A percentile compares a stretch with the other conserved stretches of the same genome.
These are phyloP conservation scores for Naganishia liquefaciens DNA, from an alignment of 1,284 basidiomycete genomes.

Conservation along the genomic window DNA sequence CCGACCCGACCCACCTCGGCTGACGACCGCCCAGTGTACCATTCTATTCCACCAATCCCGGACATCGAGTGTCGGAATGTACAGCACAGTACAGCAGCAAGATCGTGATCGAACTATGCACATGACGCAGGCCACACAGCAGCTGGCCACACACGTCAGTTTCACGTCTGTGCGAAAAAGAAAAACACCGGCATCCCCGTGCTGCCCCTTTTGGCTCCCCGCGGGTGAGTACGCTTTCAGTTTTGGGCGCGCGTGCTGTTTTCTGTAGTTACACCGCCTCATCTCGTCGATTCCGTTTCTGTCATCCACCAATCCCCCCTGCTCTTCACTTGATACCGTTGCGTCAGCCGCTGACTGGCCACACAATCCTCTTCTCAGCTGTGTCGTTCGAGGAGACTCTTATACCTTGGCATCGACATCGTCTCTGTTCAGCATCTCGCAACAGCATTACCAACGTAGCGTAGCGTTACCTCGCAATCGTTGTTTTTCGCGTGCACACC, in stretches of 20 bases:
- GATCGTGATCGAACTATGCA: constrained; percentile 18
- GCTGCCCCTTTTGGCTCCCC: constrained; percentile 26
- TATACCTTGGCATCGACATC: constrained; percentile 16
- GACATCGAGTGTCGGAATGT: neutral
- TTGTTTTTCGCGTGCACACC: constrained; percentile 1
- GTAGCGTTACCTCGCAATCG: neutral
- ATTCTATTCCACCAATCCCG: neutral
- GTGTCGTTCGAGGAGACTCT: neutral
- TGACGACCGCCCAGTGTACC: neutral
- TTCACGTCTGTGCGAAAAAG: neutral
- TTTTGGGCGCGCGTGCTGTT: constrained; percentile 13
- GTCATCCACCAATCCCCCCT: constrained; percentile 6
- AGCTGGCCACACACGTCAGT: no score
- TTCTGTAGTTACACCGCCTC: constrained; percentile 23
- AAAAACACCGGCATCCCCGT: constrained; percentile 9
- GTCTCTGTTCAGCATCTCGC: neutral
- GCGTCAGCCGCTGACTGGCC: constrained; percentile 23
- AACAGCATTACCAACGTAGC: neutral
- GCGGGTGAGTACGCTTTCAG: neutral
- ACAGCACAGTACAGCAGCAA: constrained; percentile 1
- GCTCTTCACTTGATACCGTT: neutral
- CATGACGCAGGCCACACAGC: constrained; percentile 23
- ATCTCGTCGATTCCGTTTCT: constrained; percentile 3
- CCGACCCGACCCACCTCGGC: no score
- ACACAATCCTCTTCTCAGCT: neutral